These are phyloP conservation scores for Mycena alexandri DNA, from an alignment of 768 basidiomycete genomes.

Conservation along the genomic window DNA sequence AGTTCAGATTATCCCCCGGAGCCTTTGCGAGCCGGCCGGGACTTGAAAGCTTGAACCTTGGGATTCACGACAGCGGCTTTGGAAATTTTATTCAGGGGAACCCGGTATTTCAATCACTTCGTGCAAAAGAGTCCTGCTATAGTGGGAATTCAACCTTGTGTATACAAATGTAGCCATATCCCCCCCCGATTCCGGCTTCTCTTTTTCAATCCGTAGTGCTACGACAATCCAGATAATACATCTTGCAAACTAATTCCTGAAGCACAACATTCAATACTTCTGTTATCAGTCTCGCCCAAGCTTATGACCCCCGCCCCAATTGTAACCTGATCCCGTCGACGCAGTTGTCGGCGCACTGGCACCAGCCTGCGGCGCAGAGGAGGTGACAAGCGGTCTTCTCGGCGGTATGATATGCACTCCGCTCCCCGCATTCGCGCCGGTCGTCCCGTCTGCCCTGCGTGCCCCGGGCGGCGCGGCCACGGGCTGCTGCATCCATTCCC, in stretches of 20 bases:
- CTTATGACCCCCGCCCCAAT: conserved; percentile 42
- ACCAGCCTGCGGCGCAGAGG: too few species aligned
- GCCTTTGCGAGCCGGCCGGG: too few species aligned
- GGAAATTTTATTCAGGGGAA: too few species aligned
- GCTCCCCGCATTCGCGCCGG: conserved; percentile 51
- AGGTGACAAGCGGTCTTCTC: conserved; percentile 42
- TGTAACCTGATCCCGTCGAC: conserved; percentile 26
- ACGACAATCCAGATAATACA: too few species aligned
- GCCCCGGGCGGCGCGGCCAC: conserved; percentile 41
- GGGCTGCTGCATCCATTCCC: conserved; percentile 60
- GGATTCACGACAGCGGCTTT: too few species aligned
- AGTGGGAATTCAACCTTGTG: too few species aligned
- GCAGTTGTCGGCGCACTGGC: not conserved
- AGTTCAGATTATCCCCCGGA: too few species aligned
- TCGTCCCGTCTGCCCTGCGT: conserved; percentile 45
- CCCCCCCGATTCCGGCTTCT: too few species aligned
- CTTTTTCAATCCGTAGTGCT: not conserved
- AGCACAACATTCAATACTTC: not conserved
- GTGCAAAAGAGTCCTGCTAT: too few species aligned
- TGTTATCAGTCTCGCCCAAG: conserved; percentile 14
- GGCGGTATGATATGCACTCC: conserved; percentile 76
- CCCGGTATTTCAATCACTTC: too few species aligned
- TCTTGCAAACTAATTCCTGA: conserved; percentile 2
- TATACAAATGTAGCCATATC: too few species aligned
- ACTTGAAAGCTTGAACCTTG: too few species aligned